Conservation (phyloP, 768 basidiomycete species). For the Rhizopogon vesiculosus region DNA sequence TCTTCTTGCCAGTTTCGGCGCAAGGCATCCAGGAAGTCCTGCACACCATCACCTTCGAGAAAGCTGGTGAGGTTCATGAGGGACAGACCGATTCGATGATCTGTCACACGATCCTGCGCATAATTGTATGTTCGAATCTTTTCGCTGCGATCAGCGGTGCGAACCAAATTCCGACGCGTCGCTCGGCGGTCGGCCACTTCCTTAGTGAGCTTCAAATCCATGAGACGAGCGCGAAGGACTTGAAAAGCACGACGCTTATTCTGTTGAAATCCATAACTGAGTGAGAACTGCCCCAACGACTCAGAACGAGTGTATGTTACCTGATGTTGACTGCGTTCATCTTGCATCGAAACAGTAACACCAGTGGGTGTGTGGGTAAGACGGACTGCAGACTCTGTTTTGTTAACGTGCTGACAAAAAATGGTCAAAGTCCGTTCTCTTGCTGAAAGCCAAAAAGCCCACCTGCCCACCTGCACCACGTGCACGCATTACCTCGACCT, state of each 20-base stretch:
- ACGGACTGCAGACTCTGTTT: conserved; percentile 96
- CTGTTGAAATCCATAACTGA: conserved; percentile 31
- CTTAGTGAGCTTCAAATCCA: conserved; percentile 70
- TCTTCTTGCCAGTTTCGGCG: conserved; percentile 51
- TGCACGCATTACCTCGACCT: conserved; percentile 91
- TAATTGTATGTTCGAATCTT: conserved; percentile 97
- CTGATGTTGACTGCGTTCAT: conserved; percentile 94
- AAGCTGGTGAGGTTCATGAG: conserved; percentile 61
- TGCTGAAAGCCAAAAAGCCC: conserved; percentile 6
- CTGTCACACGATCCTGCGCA: conserved; percentile 90
- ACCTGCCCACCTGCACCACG: conserved; percentile 98
- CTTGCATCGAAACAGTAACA: conserved; percentile 96
- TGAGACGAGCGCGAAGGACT: conserved; percentile 79
- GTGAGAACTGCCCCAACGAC: not conserved
- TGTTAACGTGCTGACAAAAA: conserved; percentile 82
- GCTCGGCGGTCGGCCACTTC: conserved; percentile 71
- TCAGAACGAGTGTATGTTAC: conserved; percentile 29
- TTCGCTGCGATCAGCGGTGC: conserved; percentile 82
- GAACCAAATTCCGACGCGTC: conserved; percentile 67
- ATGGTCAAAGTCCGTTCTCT: not conserved
- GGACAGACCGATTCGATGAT: conserved; percentile 82
- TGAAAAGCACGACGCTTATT: conserved; percentile 93
- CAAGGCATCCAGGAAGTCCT: conserved; percentile 54
- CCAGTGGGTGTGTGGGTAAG: conserved; percentile 91
- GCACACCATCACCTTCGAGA: conserved; percentile 62